Percentiles rank a stretch among this genome's conserved stretches.
Evolutionary conservation across 2,329 filamentous ascomycete species (phyloP).

Genomic region (Trichothecium roseum): DNA sequence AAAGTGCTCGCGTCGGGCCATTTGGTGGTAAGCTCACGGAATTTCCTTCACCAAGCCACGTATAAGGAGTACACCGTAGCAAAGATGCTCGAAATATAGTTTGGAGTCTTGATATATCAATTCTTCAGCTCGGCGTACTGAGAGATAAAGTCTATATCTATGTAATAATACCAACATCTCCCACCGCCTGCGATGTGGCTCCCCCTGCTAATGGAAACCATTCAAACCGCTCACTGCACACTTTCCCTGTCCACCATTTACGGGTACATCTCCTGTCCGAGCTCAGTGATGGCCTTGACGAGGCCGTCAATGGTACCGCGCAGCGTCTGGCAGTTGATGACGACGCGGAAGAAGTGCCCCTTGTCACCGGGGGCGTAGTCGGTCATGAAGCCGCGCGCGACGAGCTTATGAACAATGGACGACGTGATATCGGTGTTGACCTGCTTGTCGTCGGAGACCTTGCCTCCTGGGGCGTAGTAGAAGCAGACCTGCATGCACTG

Average conservation of each 20-base stretch:
- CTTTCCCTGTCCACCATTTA: background rate
- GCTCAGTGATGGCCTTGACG: constrained; percentile 40
- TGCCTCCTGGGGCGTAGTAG: constrained; percentile 58
- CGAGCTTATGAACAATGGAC: constrained; percentile 35
- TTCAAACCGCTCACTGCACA: too few relatives aligned
- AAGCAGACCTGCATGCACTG: constrained; percentile 94
- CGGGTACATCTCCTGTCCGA: constrained; percentile 19
- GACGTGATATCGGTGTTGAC: constrained; percentile 40
- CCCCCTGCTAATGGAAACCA: too few relatives aligned
- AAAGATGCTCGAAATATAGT: too few relatives aligned
- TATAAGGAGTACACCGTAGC: too few relatives aligned
- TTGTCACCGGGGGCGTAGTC: constrained; percentile 48
- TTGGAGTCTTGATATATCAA: too few relatives aligned
- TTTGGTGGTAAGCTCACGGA: too few relatives aligned
- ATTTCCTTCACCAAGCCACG: too few relatives aligned
- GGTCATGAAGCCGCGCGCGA: constrained; percentile 46
- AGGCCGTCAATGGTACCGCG: constrained; percentile 40
- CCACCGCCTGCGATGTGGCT: too few relatives aligned
- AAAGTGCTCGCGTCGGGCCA: too few relatives aligned
- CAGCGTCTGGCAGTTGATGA: constrained; percentile 47
- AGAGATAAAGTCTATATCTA: too few relatives aligned
- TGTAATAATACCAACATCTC: too few relatives aligned
- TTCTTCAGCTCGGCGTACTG: too few relatives aligned
- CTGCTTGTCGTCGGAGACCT: constrained; percentile 27
- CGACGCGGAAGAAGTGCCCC: constrained; percentile 49